Conservation (phyloP, 192 early-diverging fungal genomes). For the Coemansia sp. region DNA sequence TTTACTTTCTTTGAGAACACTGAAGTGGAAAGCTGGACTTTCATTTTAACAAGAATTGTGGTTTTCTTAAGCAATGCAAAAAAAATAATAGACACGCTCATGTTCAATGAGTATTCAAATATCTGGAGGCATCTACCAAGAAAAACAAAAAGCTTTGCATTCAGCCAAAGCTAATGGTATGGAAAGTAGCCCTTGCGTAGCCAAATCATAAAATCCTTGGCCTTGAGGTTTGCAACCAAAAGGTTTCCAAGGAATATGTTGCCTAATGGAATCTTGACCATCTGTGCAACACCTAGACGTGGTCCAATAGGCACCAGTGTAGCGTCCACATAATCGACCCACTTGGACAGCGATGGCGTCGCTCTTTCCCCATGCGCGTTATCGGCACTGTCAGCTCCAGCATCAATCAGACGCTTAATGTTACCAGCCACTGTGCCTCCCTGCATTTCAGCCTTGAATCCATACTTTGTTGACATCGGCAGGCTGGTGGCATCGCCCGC, state of each 20-base stretch:
- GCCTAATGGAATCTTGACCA: constrained; percentile 36
- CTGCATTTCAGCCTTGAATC: constrained; percentile 54
- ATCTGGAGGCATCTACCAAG: no score
- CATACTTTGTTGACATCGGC: constrained; percentile 48
- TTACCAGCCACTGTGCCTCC: constrained; percentile 41
- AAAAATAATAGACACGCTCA: no score
- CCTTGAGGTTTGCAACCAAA: constrained; percentile 35
- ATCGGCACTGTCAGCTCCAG: constrained; percentile 25
- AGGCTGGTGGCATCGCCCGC: constrained; percentile 57
- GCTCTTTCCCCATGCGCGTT: constrained; percentile 5
- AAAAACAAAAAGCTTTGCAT: no score
- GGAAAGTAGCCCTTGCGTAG: constrained; percentile 36
- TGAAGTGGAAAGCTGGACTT: no score
- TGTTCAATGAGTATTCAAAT: no score
- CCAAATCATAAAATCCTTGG: constrained; percentile 48
- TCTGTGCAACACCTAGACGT: constrained; percentile 34
- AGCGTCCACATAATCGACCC: constrained; percentile 37
- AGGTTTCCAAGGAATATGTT: constrained; percentile 21
- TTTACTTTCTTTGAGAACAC: no score
- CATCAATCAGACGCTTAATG: constrained; percentile 30
- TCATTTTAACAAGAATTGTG: no score
- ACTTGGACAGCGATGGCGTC: constrained; percentile 25
- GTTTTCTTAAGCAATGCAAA: no score
- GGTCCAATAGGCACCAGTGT: constrained; percentile 51
- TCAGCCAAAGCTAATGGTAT: neutral